These are phyloP conservation scores for Pichia californica DNA, from an alignment of 805 yeast species.

Conservation along the genomic window DNA sequence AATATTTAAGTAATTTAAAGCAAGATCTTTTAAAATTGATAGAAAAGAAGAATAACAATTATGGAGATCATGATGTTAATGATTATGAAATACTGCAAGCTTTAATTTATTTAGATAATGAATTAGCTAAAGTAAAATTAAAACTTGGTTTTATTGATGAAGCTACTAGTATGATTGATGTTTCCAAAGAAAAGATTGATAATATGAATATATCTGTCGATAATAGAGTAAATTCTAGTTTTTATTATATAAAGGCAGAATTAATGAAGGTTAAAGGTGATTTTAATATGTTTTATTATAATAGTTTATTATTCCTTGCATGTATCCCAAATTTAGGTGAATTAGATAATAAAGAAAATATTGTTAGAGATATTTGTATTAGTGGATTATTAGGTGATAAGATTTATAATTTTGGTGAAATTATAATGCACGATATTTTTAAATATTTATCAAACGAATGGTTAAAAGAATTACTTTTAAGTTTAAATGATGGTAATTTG, in stretches of 20 bases:
- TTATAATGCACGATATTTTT: conserved; percentile 82
- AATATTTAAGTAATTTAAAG: conserved; percentile 39
- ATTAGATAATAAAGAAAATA: conserved; percentile 31
- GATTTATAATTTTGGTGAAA: conserved; percentile 93
- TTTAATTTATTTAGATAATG: conserved; percentile 52
- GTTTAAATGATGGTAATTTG: conserved; percentile 76
- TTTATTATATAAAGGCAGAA: conserved; percentile 72
- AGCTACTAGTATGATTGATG: conserved; percentile 64
- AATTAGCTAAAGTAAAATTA: conserved; percentile 67
- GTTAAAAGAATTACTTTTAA: conserved; percentile 63
- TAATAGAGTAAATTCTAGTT: conserved; percentile 70
- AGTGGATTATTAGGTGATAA: conserved; percentile 88
- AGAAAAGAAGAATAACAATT: conserved; percentile 26
- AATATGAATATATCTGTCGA: conserved; percentile 44
- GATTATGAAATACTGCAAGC: conserved; percentile 41
- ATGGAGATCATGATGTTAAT: conserved; percentile 27
- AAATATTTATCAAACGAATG: conserved; percentile 43
- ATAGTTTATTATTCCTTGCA: conserved; percentile 75
- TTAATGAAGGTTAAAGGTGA: conserved; percentile 69
- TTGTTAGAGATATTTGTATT: conserved; percentile 70
- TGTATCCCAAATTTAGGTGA: conserved; percentile 48
- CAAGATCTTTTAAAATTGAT: conserved; percentile 38
- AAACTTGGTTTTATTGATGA: conserved; percentile 44
- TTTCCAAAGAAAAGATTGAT: conserved; percentile 53
- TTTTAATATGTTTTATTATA: conserved; percentile 74